Evolutionary conservation across 225 moss, liverwort and hornwort species (phyloP).

Genomic region (Thuidium tamariscinum): DNA sequence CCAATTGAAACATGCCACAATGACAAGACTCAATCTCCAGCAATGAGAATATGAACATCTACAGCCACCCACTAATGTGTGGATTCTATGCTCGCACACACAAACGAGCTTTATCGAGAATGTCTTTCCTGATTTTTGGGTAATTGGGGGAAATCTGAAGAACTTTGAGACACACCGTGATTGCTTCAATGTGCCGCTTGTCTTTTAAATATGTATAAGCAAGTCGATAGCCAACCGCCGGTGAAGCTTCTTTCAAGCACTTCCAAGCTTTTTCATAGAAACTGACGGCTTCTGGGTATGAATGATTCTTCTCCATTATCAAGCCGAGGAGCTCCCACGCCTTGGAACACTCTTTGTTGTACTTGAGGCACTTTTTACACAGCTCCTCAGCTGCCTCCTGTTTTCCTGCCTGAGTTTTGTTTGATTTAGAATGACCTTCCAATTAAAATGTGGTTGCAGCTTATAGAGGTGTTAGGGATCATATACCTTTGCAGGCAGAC

Average conservation of each 20-base stretch:
- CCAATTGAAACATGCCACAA: too few relatives aligned
- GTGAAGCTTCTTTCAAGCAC: slow-evolving; percentile 56
- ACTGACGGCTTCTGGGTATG: slow-evolving; percentile 27
- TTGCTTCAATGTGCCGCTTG: slow-evolving; percentile 71
- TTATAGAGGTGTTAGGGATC: not conserved
- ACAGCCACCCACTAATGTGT: too few relatives aligned
- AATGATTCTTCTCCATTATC: slow-evolving; percentile 62
- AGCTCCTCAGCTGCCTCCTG: slow-evolving; percentile 71
- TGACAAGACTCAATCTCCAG: too few relatives aligned
- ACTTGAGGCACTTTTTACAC: slow-evolving; percentile 68
- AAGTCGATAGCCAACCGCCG: slow-evolving; percentile 55
- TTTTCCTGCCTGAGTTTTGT: slow-evolving; percentile 46
- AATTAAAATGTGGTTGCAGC: not conserved
- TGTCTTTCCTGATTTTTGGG: slow-evolving; percentile 70
- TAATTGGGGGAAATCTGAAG: slow-evolving; percentile 36
- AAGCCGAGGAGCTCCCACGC: slow-evolving; percentile 71
- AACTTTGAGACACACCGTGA: slow-evolving; percentile 60
- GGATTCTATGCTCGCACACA: slow-evolving; percentile 32
- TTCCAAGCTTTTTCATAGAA: slow-evolving; percentile 83
- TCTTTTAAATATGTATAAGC: slow-evolving; percentile 66
- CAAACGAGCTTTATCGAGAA: slow-evolving; percentile 68
- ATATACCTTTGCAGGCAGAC: not conserved
- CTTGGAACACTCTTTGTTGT: slow-evolving; percentile 68
- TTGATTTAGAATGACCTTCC: not conserved
- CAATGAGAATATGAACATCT: not conserved